Conservation (phyloP, 805 yeast genomes). For the Diddensiella santjacobensis region DNA sequence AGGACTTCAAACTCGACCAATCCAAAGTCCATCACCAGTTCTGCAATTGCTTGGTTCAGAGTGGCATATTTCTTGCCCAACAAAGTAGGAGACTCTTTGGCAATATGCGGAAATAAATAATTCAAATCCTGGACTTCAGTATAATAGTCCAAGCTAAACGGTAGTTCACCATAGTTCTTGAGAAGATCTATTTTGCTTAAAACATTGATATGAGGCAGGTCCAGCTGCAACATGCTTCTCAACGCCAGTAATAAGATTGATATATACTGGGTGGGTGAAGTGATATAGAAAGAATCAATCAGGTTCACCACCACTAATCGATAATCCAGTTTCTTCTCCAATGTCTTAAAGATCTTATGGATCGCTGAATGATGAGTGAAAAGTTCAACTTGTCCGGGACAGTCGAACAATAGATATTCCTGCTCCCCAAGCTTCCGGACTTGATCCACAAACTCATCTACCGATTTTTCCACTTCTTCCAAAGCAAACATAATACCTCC, state of each 20-base stretch:
- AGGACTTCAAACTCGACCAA: constrained; percentile 85
- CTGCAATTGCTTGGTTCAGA: constrained; percentile 74
- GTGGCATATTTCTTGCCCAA: constrained; percentile 59
- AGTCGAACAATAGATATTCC: constrained; percentile 74
- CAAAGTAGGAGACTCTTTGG: constrained; percentile 65
- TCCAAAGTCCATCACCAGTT: constrained; percentile 80
- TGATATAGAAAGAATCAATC: constrained; percentile 76
- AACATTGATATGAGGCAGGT: constrained; percentile 89
- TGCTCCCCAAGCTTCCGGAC: constrained; percentile 53
- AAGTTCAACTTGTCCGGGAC: constrained; percentile 95
- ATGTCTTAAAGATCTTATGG: constrained; percentile 56
- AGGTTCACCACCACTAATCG: constrained; percentile 72
- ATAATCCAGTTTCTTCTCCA: constrained; percentile 62
- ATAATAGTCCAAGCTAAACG: constrained; percentile 79
- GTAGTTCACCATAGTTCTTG: constrained; percentile 66
- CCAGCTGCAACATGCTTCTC: constrained; percentile 89
- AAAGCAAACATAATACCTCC: constrained; percentile 90
- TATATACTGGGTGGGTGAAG: constrained; percentile 84
- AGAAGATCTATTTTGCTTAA: constrained; percentile 86
- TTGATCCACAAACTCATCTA: constrained; percentile 56
- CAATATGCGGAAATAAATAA: constrained; percentile 62
- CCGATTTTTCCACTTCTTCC: constrained; percentile 52
- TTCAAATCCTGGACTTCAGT: constrained; percentile 87
- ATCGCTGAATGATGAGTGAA: constrained; percentile 86
- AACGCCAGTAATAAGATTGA: constrained; percentile 76